Conservation (phyloP, 192 early-diverging fungal species). For the Chytriomyces sp. region DNA sequence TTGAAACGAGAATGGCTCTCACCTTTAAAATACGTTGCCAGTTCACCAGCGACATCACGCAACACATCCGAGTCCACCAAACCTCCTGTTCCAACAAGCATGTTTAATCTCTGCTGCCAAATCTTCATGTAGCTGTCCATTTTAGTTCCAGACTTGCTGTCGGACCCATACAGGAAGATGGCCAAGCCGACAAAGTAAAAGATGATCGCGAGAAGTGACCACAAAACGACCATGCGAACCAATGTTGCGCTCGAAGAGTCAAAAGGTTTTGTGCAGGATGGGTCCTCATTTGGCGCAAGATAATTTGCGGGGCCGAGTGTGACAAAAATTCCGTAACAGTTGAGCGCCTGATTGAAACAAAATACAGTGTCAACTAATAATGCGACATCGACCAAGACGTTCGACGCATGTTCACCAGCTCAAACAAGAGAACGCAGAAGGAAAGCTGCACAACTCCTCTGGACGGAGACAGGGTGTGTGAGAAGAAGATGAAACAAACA, state of each 20-base stretch:
- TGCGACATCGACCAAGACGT: background rate
- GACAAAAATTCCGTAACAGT: conserved; percentile 39
- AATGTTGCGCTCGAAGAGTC: conserved; percentile 14
- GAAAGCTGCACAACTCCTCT: conserved; percentile 25
- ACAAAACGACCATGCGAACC: conserved; percentile 42
- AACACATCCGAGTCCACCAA: conserved; percentile 42
- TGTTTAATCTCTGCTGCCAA: conserved; percentile 44
- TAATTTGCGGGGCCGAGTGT: conserved; percentile 22
- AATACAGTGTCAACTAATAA: background rate
- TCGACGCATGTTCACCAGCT: conserved; percentile 5
- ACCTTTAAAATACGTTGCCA: conserved; percentile 44
- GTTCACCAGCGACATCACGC: conserved; percentile 34
- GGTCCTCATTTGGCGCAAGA: background rate
- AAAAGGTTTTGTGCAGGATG: conserved; percentile 1
- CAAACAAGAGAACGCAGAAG: conserved; percentile 5
- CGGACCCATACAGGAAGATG: conserved; percentile 21
- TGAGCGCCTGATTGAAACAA: conserved; percentile 1
- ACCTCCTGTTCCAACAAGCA: conserved; percentile 30
- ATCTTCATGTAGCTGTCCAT: conserved; percentile 33
- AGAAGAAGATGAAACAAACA: background rate
- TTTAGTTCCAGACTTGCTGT: conserved; percentile 1
- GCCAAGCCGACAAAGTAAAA: conserved; percentile 32
- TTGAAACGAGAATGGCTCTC: too few species aligned
- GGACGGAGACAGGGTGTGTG: background rate
- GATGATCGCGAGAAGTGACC: conserved; percentile 31